phyloP scores from a whole-genome alignment of 306 rosid genomes.

The Sphenostylis stenocarpa region DNA sequence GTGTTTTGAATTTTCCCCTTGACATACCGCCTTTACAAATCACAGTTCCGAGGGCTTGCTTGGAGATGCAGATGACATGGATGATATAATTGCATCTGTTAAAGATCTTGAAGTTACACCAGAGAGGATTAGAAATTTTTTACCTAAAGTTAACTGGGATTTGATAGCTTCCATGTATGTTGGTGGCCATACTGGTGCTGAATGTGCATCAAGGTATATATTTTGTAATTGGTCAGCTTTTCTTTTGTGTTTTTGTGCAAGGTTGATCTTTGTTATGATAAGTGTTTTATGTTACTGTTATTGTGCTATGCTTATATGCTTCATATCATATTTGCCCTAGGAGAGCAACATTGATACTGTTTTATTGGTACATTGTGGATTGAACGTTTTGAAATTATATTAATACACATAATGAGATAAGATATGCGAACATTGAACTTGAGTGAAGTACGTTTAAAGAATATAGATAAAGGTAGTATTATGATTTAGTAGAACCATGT shows the following conservation, averaged over 20 bases:
- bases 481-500: background rate
- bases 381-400: conserved; percentile 16
- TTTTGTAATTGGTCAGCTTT: conserved; percentile 13
- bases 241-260: conserved; percentile 5
- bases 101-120: conserved; percentile 63
- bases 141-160: conserved; percentile 88
- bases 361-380: background rate
- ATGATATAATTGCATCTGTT: conserved; percentile 54
- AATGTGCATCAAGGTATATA: conserved; percentile 90
- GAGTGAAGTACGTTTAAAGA: conserved; percentile 2
- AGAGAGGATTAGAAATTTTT: conserved; percentile 56
- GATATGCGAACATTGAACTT: background rate
- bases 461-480: conserved; percentile 1
- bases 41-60: conserved; percentile 44
- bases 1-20: background rate
- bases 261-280: conserved; percentile 4
- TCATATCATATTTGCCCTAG: background rate
- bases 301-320: conserved; percentile 18
- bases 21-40: conserved; percentile 14
- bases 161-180: conserved; percentile 71
- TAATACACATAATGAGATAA: background rate
- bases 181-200: conserved; percentile 71
- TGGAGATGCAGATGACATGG: conserved; percentile 60
- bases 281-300: conserved; percentile 13
- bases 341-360: background rate